Base-by-base conservation (phyloP, 805 yeast genomes). In the Suhomyces tanzawaensis region DNA sequence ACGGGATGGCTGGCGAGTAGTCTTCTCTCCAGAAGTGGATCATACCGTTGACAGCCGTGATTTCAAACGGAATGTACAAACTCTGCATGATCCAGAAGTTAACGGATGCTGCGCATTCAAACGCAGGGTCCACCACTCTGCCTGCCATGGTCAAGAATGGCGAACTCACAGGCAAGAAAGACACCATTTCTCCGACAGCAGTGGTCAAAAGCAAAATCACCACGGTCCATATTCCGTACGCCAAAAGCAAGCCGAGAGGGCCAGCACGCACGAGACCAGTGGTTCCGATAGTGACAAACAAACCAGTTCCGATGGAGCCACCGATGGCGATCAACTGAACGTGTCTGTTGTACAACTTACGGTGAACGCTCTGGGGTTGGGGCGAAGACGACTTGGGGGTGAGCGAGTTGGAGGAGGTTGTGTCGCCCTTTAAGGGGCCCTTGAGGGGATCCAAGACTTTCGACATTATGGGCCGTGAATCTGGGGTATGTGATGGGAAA, bases 11-110 rank as follows among this genome's bases (percentile, higher is more conserved):
- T 0, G 91, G 82, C 1, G 80, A 72, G 56, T 79, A 85, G 49
- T 80, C 90, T 45, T 77, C 79, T 43, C 85, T 69, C 95, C 95
- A 87, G 52, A 71, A 87, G 53, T 86, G 89, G 32, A 87, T 71
- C 51, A 87, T 79, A 11, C 87, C 74, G 48, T 85, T 84, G 7
- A 83, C 90, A 5, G 89, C 84, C 6, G 84, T 84, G 37, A 87
- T 81, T 61, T 88, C 95, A 51, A 81, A 85, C 2, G 95, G 95
- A 34, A 87, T 82, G 42, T 81, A 69, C 39, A 69, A 55, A 32
- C 69, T 60, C 45, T 69, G 67, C 69, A 71, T 66, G 19, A 72
- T 45, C 58, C 67, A 65, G 39, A 64, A 65, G 47, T 65, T 65
- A 30, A 60, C 44, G 19, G 42, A 26, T 5, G 40, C 39, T 14